Percentiles rank a stretch among this genome's conserved stretches.
These are phyloP conservation scores for Gracilaria domingensis DNA, from an alignment of 23 red algal species.

Conservation along the genomic window DNA sequence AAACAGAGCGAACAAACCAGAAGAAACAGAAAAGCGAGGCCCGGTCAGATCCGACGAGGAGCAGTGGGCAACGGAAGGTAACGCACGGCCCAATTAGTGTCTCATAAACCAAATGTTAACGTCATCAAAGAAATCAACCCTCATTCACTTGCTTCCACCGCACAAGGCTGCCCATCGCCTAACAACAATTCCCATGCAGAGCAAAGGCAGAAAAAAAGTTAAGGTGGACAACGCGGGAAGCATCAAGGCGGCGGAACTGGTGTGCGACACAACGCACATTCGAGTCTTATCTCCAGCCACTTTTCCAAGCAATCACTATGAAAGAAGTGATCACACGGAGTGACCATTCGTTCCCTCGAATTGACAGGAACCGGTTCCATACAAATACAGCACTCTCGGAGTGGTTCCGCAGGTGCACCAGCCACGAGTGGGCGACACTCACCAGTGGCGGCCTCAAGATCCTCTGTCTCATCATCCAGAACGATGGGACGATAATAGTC, in stretches of 20 bases:
- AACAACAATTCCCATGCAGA: not conserved
- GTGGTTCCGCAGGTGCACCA: conserved; percentile 3
- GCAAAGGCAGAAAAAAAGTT: not conserved
- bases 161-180: not conserved
- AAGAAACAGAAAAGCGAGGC: not conserved
- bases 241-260: conserved; percentile 78
- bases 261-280: conserved; percentile 83
- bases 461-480: conserved; percentile 48
- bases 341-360: conserved; percentile 74
- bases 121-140: not conserved
- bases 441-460: conserved; percentile 43
- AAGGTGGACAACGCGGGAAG: not conserved
- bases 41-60: not conserved
- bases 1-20: not conserved
- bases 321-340: conserved; percentile 92
- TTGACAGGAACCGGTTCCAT: conserved; percentile 75
- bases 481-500: conserved; percentile 84
- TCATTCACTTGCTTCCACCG: not conserved
- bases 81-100: not conserved
- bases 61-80: too few relatives aligned
- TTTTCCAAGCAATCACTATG: conserved; percentile 80
- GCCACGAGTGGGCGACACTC: conserved; percentile 40
- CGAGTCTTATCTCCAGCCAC: conserved; percentile 82
- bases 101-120: not conserved
- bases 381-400: conserved; percentile 84